Evolutionary conservation across 1,284 basidiomycete genomes (phyloP).

Genomic region (Moniliella sp.): DNA sequence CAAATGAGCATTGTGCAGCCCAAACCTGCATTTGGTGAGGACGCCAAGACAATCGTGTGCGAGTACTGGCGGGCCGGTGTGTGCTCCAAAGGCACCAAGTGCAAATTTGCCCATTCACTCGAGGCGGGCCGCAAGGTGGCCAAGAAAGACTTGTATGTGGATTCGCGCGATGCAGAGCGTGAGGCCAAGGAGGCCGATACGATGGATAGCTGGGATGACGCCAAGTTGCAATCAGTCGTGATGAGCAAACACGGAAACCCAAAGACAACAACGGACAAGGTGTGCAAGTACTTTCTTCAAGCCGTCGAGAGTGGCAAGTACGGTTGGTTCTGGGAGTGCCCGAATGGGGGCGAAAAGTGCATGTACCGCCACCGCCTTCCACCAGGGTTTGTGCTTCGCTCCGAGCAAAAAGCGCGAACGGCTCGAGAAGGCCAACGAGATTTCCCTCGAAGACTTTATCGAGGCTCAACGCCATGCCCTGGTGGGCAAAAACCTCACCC

Average conservation of each 20-base stretch:
- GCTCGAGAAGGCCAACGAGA: constrained; percentile 58
- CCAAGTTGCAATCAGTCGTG: constrained; percentile 67
- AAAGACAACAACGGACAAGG: constrained; percentile 69
- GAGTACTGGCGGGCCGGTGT: constrained; percentile 26
- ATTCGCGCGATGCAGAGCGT: constrained; percentile 45
- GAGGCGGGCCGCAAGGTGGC: constrained; percentile 74
- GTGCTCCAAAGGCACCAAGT: constrained; percentile 42
- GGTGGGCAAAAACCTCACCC: constrained; percentile 51
- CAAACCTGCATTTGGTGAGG: constrained; percentile 76
- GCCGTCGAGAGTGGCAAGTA: constrained; percentile 82
- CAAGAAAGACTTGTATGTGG: constrained; percentile 88
- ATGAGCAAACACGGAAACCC: constrained; percentile 73
- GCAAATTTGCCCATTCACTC: constrained; percentile 67
- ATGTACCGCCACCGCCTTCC: constrained; percentile 88
- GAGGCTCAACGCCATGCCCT: constrained; percentile 78
- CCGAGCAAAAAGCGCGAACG: constrained; percentile 45
- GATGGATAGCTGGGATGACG: constrained; percentile 96
- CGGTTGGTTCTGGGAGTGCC: constrained; percentile 61
- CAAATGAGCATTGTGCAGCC: constrained; percentile 34
- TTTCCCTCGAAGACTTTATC: constrained; percentile 86
- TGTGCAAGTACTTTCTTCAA: constrained; percentile 89
- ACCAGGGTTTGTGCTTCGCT: constrained; percentile 82
- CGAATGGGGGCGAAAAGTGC: constrained; percentile 47
- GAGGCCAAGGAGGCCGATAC: constrained; percentile 47
- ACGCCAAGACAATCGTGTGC: constrained; percentile 31